These are phyloP conservation scores for Mentha longifolia DNA, from an alignment of 257 asterid species.

Conservation along the genomic window DNA sequence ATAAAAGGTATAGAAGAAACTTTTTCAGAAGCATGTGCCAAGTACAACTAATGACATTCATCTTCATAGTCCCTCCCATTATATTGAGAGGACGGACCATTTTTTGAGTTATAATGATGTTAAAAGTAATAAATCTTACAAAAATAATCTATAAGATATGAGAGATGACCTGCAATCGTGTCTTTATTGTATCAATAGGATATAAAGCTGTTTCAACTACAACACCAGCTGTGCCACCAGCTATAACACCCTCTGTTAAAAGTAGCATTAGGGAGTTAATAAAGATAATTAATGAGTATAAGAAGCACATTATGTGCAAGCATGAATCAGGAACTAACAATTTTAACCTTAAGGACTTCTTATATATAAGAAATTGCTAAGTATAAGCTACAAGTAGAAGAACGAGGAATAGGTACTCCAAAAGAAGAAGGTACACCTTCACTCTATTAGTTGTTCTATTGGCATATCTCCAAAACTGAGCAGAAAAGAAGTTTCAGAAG, in stretches of 20 bases:
- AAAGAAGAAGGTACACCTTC: constrained; percentile 5
- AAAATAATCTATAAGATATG: background rate
- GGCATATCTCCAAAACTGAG: constrained; percentile 14
- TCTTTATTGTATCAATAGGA: constrained; percentile 95
- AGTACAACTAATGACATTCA: constrained; percentile 19
- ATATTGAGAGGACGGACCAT: constrained; percentile 20
- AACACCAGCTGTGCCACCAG: constrained; percentile 96
- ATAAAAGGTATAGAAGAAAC: constrained; percentile 19
- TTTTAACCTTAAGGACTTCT: background rate
- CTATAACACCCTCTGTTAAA: constrained; percentile 90
- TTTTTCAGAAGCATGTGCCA: constrained; percentile 5
- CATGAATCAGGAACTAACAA: constrained; percentile 7
- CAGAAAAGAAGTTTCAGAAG: constrained; percentile 1
- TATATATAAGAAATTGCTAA: background rate
- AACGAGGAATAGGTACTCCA: constrained; percentile 5
- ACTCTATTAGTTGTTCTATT: background rate
- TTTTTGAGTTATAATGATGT: constrained; percentile 1
- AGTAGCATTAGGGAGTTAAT: constrained; percentile 6
- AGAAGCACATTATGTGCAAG: constrained; percentile 29
- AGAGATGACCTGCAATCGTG: constrained; percentile 83
- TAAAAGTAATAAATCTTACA: background rate
- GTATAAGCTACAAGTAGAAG: constrained; percentile 20
- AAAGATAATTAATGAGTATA: background rate
- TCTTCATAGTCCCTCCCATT: constrained; percentile 26
- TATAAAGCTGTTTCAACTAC: constrained; percentile 92